A percentile compares a stretch with the other conserved stretches of the same genome.
These are phyloP conservation scores for Fusarium zealandicum DNA, from an alignment of 2,329 filamentous ascomycete genomes.

Conservation along the genomic window DNA sequence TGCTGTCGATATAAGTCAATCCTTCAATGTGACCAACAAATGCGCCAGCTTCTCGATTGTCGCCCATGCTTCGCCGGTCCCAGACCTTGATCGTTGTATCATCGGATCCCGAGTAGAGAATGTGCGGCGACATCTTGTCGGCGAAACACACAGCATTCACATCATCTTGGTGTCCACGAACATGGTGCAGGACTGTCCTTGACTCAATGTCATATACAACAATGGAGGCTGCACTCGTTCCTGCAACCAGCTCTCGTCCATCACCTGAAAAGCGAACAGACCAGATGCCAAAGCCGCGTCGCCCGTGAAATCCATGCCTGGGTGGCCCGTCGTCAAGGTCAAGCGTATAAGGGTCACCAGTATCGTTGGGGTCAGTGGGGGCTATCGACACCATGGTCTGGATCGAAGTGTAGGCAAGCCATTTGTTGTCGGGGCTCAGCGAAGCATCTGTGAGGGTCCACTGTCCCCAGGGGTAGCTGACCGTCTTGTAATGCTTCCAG, in stretches of 20 bases:
- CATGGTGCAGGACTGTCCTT: slow-evolving; percentile 73
- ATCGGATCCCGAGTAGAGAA: slow-evolving; percentile 94
- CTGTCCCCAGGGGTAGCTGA: slow-evolving; percentile 82
- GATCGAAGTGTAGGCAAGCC: slow-evolving; percentile 91
- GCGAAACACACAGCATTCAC: slow-evolving; percentile 98
- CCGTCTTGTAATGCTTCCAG: slow-evolving; percentile 96
- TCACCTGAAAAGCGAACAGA: slow-evolving; percentile 93
- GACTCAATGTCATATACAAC: slow-evolving; percentile 94
- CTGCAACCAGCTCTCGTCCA: slow-evolving; percentile 87
- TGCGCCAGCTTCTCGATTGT: slow-evolving; percentile 73
- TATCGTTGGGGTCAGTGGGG: slow-evolving; percentile 83
- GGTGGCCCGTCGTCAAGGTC: slow-evolving; percentile 61
- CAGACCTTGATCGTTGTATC: slow-evolving; percentile 95
- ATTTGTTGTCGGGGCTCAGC: slow-evolving; percentile 88
- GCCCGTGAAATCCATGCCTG: slow-evolving; percentile 40
- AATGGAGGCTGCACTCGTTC: slow-evolving; percentile 79
- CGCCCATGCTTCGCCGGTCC: slow-evolving; percentile 92
- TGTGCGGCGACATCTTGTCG: slow-evolving; percentile 86
- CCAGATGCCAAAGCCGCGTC: slow-evolving; percentile 72
- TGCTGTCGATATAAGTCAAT: slow-evolving; percentile 73
- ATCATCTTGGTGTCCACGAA: slow-evolving; percentile 82
- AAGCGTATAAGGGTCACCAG: slow-evolving; percentile 79
- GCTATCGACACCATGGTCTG: slow-evolving; percentile 84
- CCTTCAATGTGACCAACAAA: slow-evolving; percentile 73
- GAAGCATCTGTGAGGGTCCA: slow-evolving; percentile 98